These are phyloP conservation scores for Coemansia guatemalensis DNA, from an alignment of 192 early-diverging fungal genomes.

Conservation along the genomic window DNA sequence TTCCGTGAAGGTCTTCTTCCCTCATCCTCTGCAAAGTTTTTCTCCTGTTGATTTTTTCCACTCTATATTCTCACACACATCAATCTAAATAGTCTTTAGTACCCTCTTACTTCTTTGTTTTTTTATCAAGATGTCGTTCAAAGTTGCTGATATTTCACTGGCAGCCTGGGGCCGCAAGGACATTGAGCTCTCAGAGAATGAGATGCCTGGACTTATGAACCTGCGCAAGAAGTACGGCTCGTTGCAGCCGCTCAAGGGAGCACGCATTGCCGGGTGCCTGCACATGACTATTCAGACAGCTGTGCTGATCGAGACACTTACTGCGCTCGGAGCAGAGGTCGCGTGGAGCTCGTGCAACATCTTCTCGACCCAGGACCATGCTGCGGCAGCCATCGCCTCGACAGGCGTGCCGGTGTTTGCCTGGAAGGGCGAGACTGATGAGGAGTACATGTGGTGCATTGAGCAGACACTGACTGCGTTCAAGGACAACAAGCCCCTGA, in stretches of 20 bases:
- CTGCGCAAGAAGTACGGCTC: conserved; percentile 92
- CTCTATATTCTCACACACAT: conserved; percentile 5
- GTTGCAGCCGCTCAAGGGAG: conserved; percentile 85
- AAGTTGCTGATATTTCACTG: conserved; percentile 87
- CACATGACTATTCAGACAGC: conserved; percentile 99
- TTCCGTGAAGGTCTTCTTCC: conserved; percentile 1
- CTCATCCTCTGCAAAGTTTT: conserved; percentile 4
- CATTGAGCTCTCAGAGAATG: conserved; percentile 92
- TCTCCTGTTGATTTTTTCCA: conserved; percentile 15
- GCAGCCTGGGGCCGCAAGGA: conserved; percentile 98
- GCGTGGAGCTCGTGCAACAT: conserved; percentile 87
- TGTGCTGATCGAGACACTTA: conserved; percentile 96
- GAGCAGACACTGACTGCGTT: conserved; percentile 91
- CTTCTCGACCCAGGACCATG: conserved; percentile 99
- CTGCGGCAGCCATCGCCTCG: conserved; percentile 96
- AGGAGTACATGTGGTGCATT: conserved; percentile 99
- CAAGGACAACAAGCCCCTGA: conserved; percentile 90
- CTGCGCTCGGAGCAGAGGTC: conserved; percentile 93
- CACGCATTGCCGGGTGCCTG: conserved; percentile 95
- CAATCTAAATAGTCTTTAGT: background rate
- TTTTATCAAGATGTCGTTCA: conserved; percentile 41
- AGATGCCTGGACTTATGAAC: conserved; percentile 98
- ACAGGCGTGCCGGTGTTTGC: conserved; percentile 96
- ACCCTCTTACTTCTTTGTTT: background rate
- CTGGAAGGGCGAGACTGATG: conserved; percentile 99